Evolutionary conservation across 306 rosid genomes (phyloP).

Genomic region (Nissolia schottii): DNA sequence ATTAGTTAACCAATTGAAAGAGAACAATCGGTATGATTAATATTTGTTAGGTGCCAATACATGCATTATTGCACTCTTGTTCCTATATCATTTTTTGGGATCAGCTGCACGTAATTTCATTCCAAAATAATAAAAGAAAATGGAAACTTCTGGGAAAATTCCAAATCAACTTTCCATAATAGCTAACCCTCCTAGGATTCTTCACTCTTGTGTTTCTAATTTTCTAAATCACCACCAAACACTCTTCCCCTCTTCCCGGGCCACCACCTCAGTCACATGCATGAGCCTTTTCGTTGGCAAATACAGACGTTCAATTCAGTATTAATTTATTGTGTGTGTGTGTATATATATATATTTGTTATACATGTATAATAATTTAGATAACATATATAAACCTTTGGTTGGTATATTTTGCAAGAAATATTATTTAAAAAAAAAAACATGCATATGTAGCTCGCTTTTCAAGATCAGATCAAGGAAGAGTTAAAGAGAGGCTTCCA

Average conservation of each 20-base stretch:
- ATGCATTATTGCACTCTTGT: background rate
- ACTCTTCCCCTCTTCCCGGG: background rate
- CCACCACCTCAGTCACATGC: slow-evolving; percentile 22
- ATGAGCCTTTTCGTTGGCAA: slow-evolving; percentile 14
- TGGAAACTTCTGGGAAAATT: background rate
- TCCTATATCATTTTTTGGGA: background rate
- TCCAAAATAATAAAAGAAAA: background rate
- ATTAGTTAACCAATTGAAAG: background rate
- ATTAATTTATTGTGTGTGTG: background rate
- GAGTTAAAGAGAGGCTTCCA: slow-evolving; percentile 26
- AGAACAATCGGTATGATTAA: background rate
- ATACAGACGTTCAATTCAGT: slow-evolving; percentile 37
- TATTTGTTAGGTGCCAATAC: background rate
- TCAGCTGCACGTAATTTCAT: background rate
- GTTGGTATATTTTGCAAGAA: slow-evolving; percentile 7
- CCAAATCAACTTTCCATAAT: background rate
- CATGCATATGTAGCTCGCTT: slow-evolving; percentile 32
- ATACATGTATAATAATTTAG: background rate
- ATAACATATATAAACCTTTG: slow-evolving; percentile 22
- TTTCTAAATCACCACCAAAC: slow-evolving; percentile 7
- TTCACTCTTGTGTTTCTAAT: background rate
- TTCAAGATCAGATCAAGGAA: slow-evolving; percentile 56
- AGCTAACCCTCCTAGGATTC: background rate
- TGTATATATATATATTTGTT: slow-evolving; percentile 8
- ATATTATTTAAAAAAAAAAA: background rate